Evolutionary conservation across 2,329 filamentous ascomycete genomes (phyloP), one percentile per base, ranked within the genome.

Genomic region (Botrytis pseudocinerea): DNA sequence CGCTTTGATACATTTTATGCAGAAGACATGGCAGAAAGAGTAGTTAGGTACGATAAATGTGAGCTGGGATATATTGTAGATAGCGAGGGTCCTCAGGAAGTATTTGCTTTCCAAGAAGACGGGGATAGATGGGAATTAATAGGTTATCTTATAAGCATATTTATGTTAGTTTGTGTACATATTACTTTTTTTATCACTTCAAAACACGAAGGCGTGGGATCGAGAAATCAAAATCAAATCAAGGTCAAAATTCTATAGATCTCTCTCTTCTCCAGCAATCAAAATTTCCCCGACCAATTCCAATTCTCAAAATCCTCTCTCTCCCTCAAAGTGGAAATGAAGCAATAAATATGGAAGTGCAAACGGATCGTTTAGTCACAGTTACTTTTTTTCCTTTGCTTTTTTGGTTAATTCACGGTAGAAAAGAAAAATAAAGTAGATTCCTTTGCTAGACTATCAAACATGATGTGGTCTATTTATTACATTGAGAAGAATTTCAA

Each of bases 1-100:
- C 77, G 77, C 0, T 90, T 85, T 60, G 87, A 91, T 76, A 74
- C 64, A 0, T 90, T 90, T 74, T 91, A 90, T 70, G 80, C 77
- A n/a, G 77, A 80, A 77, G 59, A 77, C 80, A 48, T 79, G 83
- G 57, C 85, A 86, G 80, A 82, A 18, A 42, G 38, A 2, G 84
- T 84, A 63, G 86, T 91, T 0, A 79, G 81, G 5, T 91, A 87
- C 75, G 82, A 82, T 1, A 83, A 83, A 20, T 91, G 89, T 77
- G 85, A 87, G 76, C 72, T 82, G 35, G 90, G 89, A 2, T 89
- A 91, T 75, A 82, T 90, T 46, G 59, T 87, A 0, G 83, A 84
- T 46, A 85, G 86, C 4, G 89, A 91, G 78, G 89, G 89, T 0
- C 75, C 73, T 1, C 74, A 76, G 54, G 40, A 70, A 25, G 51